phyloP scores from a whole-genome alignment of 257 asterid genomes.

The Solanum pimpinellifolium region DNA sequence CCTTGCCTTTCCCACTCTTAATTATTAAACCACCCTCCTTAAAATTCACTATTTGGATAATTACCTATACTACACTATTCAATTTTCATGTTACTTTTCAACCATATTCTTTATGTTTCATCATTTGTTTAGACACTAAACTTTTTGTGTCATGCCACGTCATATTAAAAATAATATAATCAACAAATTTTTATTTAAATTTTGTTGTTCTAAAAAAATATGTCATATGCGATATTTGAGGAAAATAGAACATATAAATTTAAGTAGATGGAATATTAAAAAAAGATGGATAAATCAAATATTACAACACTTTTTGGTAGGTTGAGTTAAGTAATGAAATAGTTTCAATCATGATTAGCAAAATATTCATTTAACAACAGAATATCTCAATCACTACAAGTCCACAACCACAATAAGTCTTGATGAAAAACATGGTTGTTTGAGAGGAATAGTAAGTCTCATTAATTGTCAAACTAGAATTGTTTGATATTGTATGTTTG shows the following conservation, averaged over 20 bases:
- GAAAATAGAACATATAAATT: neutral
- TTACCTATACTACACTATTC: neutral
- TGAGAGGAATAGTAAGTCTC: neutral
- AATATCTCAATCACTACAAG: too few relatives aligned
- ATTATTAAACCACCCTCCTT: too few relatives aligned
- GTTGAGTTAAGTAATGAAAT: neutral
- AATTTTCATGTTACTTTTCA: neutral
- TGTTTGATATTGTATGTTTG: neutral
- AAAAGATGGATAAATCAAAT: neutral
- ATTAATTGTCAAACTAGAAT: too few relatives aligned
- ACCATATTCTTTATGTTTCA: neutral
- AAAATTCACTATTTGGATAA: neutral
- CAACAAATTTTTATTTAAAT: neutral
- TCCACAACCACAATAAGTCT: neutral
- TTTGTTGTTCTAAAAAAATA: neutral
- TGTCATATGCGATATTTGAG: neutral
- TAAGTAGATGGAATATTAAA: neutral
- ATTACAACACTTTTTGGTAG: neutral
- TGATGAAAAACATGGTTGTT: neutral
- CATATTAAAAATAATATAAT: neutral
- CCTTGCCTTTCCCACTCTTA: too few relatives aligned
- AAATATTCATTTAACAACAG: neutral
- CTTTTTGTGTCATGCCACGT: neutral
- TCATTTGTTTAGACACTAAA: neutral
- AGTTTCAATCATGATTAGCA: neutral